Base-by-base conservation (phyloP, 2,329 filamentous ascomycete species). In the Alternaria gansuensis region DNA sequence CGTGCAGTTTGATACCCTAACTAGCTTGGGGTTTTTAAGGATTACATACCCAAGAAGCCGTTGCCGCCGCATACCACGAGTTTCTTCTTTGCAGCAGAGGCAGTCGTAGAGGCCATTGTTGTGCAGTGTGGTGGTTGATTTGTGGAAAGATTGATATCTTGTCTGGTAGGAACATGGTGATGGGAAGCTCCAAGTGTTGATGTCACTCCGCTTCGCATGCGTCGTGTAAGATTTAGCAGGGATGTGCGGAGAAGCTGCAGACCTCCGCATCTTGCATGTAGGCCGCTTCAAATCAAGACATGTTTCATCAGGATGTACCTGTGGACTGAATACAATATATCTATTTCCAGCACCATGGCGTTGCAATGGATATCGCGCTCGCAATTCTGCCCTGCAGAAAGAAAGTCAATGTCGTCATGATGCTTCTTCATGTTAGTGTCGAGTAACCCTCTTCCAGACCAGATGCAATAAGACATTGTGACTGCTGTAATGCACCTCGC, bases 21-120 rank as follows among this genome's bases (percentile, higher is more conserved):
- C 31, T 14, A 48, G 31, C 44, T 34, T 4, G 44, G 21, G 21
- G 13, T 13, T 28, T 10, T 43, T 44, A 5, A 13, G 24, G 2
- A 34, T 34, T 85, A 71, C 74, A 29, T 74, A 79, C 92, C 92
- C 26, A 99, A 80, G 76, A 98, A 99, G 33, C 95, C 94, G 78
- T 92, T 97, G 59, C 94, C 94, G 67, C 95, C 95, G 67, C 91
- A 96, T 54, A 99, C 93, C 40, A 98, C 88, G 41, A 99, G 83
- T 79, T 88, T 90, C 81, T 93, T 97, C 57, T 87, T 82, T 49
- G 84, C 83, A 65, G 84, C 82, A 52, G 83, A 69, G 77, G 87
- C 85, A 48, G 55, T 51, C 10, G 84, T 83, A 64, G 84, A 82
- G 49, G 84, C 71, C 78, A 87, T 86, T 78, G 75, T 57, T 51